These are phyloP conservation scores for Hymenoscyphus occultus DNA, from an alignment of 2,329 filamentous ascomycete genomes.

Conservation along the genomic window DNA sequence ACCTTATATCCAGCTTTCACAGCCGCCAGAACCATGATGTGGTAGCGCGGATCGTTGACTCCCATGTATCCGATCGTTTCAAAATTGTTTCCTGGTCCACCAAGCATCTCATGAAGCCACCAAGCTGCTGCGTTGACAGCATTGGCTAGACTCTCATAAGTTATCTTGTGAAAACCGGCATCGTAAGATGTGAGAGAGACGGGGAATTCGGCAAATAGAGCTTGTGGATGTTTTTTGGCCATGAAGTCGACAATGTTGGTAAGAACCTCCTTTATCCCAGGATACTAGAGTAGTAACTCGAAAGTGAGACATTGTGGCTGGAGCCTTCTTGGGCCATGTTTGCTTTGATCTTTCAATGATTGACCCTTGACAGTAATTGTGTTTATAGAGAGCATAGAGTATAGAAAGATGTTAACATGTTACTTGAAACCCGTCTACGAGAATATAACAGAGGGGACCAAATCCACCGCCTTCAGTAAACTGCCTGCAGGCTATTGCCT, in stretches of 20 bases:
- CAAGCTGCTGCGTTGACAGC: conserved; percentile 27
- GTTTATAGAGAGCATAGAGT: neutral
- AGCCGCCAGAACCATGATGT: conserved; percentile 8
- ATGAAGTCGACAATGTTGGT: conserved; percentile 12
- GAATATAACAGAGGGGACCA: neutral
- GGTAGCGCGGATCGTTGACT: conserved; percentile 13
- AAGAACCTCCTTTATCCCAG: conserved; percentile 3
- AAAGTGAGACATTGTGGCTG: neutral
- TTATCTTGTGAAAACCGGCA: conserved; percentile 19
- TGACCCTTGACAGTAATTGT: neutral
- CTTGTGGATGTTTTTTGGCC: conserved; percentile 12
- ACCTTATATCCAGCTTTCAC: conserved; percentile 17
- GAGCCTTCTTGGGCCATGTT: neutral
- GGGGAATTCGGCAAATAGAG: conserved; percentile 18
- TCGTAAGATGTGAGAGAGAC: conserved; percentile 16
- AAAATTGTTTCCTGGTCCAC: conserved; percentile 26
- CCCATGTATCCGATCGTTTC: conserved; percentile 47
- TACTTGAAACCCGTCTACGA: no score
- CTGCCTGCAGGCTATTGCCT: neutral
- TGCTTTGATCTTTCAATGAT: neutral
- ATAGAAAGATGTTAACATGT: no score
- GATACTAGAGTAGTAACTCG: neutral
- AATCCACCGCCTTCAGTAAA: neutral
- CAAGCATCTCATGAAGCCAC: conserved; percentile 20
- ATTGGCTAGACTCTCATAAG: conserved; percentile 22